Evolutionary conservation across 352 stramenopile genomes (phyloP).

Genomic region (Pythium sp.): DNA sequence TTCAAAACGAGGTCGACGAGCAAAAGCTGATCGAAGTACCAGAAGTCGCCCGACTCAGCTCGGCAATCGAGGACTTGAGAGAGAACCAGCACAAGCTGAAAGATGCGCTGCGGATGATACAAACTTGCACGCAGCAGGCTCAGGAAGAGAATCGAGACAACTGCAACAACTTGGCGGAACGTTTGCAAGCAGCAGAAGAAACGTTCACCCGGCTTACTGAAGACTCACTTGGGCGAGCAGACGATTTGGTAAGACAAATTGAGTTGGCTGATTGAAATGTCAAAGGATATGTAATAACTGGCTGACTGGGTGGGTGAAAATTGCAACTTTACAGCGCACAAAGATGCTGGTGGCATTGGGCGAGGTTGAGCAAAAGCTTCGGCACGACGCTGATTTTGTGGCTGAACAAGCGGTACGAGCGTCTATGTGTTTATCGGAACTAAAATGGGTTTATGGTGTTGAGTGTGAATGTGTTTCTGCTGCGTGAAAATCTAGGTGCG

Average conservation of each 20-base stretch:
- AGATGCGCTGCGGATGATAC: constrained; percentile 44
- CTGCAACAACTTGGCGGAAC: constrained; percentile 27
- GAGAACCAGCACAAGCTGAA: constrained; percentile 46
- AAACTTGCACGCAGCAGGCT: constrained; percentile 40
- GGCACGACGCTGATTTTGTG: constrained; percentile 31
- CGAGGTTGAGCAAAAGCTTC: constrained; percentile 39
- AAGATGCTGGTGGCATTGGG: constrained; percentile 34
- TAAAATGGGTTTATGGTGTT: not conserved
- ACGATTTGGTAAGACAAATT: constrained; percentile 42
- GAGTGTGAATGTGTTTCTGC: not conserved
- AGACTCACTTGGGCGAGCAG: constrained; percentile 28
- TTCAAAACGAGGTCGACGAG: constrained; percentile 54
- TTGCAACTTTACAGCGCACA: constrained; percentile 17
- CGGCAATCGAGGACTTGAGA: constrained; percentile 40
- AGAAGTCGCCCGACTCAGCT: constrained; percentile 6
- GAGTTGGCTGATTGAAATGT: not conserved
- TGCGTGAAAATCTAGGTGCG: constrained; percentile 16
- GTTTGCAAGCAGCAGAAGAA: constrained; percentile 42
- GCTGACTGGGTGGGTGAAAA: not conserved
- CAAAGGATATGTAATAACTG: not conserved
- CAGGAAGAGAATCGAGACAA: constrained; percentile 33
- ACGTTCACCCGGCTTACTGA: constrained; percentile 37
- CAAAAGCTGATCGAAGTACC: constrained; percentile 17
- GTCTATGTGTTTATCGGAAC: not conserved
- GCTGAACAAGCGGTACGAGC: constrained; percentile 30